Base-by-base conservation (phyloP, 192 early-diverging fungal species). In the Glomus cerebriforme region DNA sequence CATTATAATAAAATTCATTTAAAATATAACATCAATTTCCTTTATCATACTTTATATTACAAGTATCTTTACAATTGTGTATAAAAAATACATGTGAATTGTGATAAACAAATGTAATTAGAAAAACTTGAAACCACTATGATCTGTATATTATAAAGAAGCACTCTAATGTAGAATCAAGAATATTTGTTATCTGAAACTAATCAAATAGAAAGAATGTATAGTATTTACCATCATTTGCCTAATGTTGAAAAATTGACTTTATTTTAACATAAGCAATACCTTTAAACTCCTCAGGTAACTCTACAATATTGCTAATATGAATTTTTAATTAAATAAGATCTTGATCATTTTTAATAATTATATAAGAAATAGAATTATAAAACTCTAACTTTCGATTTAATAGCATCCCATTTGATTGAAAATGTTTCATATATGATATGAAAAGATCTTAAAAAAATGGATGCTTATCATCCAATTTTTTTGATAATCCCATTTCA, bases 291-390 rank as follows among this genome's bases (percentile, higher is more conserved):
- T 71, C 24, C 19, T 35, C 17, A 24, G 17, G n/a, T 70, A 70
- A 1, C 2, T 70, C 35, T 12, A 70, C 10, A 35, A 70, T 45
- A 70, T 70, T 10, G 10, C 35, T 9, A 35, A 70, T 22, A 70
- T 45, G 35, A 35, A 70, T 34, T 35, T 45, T 35, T 26, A 70
- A n/a, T 43, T 35, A 15, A 8, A 45, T 26, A 43, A 5, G 2
- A 22, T n/a, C 68, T 70, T 70, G 12, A 0, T 7, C 34, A 45
- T 65, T 13, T 19, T 32, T 64, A 7, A 32, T 26, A 64, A 70
- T 26, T 6, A 19, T 47, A 71, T 71, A 71, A 6, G 69, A 22
- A 71, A 71, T 47, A 26, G 29, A 71, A 71, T 71, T 71, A 47
- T 71, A 71, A 29, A 39, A 71, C 22, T n/a, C 35, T n/a, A 71